Evolutionary conservation across 306 rosid genomes (phyloP), one percentile per base, ranked within the genome.

Genomic region (Lathyrus sativus): DNA sequence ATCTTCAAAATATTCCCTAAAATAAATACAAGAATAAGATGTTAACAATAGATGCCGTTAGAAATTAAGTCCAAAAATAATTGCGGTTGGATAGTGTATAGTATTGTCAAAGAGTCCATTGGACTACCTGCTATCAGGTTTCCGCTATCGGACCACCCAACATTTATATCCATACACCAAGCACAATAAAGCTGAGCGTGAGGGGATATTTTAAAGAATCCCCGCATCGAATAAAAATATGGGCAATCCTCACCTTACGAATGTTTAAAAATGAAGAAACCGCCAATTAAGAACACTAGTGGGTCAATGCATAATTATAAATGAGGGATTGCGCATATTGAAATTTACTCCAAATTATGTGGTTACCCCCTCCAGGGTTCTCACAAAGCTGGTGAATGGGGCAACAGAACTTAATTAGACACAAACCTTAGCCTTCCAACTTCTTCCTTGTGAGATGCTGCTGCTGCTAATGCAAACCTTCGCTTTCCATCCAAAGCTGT

Each of bases 391-490:
- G 55, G 49, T 48, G 69, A 82, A 70, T 11, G 56, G 72, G 48
- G 77, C 68, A 31, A 49, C 19, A 66, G 33, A 60, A 68, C 55
- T 50, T 54, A 65, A 69, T 57, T 76, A 24, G 62, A 65, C 11
- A 72, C 70, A 64, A 61, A 93, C 99, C 97, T 90, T 72, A 93
- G 82, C 80, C 95, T 83, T 43, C 90, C 90, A 78, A 93, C 88
- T 84, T 90, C 99, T 88, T 90, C 97, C 85, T 90, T 86, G 83
- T 90, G 96, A 72, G 97, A 93, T 54, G 22, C 83, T 49, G 90
- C 99, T 81, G 99, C 97, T 78, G 97, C 97, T 76, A 93, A 81
- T 56, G 96, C 99, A 82, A 90, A 93, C 77, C 96, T 93, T 74
- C 92, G 83, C 74, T 93, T 90, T 61, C 96, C 96, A 80, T 93